Base-by-base conservation (phyloP, 163 green algal species). In the Trebouxiophyceae sp. region DNA sequence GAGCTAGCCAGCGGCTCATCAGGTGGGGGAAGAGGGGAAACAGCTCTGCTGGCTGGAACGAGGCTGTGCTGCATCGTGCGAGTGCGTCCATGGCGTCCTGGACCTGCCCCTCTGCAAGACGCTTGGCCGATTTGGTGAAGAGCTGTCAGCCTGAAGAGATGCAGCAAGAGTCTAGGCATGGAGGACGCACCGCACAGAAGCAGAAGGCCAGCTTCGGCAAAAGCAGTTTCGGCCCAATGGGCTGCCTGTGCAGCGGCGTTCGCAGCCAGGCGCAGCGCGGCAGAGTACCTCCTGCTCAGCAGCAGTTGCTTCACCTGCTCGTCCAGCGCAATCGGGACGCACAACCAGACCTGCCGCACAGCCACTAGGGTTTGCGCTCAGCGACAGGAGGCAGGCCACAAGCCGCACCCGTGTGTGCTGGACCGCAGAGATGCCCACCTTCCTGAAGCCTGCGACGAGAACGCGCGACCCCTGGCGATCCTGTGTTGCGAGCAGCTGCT, bases 11-110 rank as follows among this genome's bases (percentile, higher is more conserved):
- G 60, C 63, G 57, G 2, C 29, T 46, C 4, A 73, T 81, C 45
- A 69, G 69, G 1, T 66, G 19, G 1, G 81, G 79, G 61, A 86
- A 86, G 24, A 87, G 72, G 1, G 81, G 76, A 57, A 87, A 84
- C 6, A 87, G 73, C 75, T 86, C 69, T n/a, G 55, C 27, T 2
- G 78, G 78, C 66, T 86, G 79, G 47, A 88, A 80, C 3, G 73
- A 61, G 23, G n/a, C n/a, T n/a, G n/a, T n/a, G n/a, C n/a, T n/a
- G n/a, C n/a, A n/a, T n/a, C n/a, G n/a, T n/a, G n/a, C n/a, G n/a
- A n/a, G n/a, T n/a, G n/a, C n/a, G n/a, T n/a, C n/a, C n/a, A n/a
- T n/a, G n/a, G n/a, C n/a, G n/a, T n/a, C n/a, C n/a, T n/a, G n/a
- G n/a, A n/a, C n/a, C n/a, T n/a, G n/a, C n/a, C n/a, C n/a, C n/a